These are phyloP conservation scores for Udeniomyces megalosporus DNA, from an alignment of 768 basidiomycete genomes.

Conservation along the genomic window DNA sequence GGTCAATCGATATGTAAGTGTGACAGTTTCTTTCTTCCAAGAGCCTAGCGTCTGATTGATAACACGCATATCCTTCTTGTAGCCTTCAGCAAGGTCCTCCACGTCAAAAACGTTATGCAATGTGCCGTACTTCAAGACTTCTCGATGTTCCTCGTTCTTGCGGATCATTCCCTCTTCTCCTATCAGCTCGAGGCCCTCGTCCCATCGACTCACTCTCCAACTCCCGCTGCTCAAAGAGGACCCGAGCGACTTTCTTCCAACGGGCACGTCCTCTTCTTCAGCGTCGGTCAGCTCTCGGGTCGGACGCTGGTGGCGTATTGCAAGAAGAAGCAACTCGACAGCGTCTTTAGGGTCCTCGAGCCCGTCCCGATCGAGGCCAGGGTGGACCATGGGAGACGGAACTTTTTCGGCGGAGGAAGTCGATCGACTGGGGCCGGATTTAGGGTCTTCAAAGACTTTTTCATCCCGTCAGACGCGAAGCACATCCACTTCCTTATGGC, in stretches of 20 bases:
- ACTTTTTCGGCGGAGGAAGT: constrained; percentile 38
- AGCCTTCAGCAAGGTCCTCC: constrained; percentile 65
- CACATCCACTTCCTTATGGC: constrained; percentile 68
- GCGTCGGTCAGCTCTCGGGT: constrained; percentile 69
- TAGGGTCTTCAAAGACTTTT: constrained; percentile 82
- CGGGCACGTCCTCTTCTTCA: constrained; percentile 90
- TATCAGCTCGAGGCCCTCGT: constrained; percentile 94
- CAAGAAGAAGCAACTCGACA: constrained; percentile 78
- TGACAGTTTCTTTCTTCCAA: background rate
- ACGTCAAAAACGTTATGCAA: constrained; percentile 83
- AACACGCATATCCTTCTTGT: background rate
- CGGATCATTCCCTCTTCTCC: constrained; percentile 83
- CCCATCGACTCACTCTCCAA: constrained; percentile 44
- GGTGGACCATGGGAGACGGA: constrained; percentile 45
- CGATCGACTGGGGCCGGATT: constrained; percentile 68
- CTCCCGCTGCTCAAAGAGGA: constrained; percentile 44
- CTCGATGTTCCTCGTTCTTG: constrained; percentile 86
- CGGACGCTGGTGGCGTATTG: constrained; percentile 76
- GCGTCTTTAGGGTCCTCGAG: constrained; percentile 92
- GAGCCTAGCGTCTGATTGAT: too few species aligned
- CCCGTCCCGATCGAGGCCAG: constrained; percentile 73
- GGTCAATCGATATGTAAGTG: constrained; percentile 67
- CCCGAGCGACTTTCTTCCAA: constrained; percentile 68
- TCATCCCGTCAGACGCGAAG: constrained; percentile 76
- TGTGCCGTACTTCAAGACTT: constrained; percentile 93